Percentiles rank a stretch among this genome's conserved stretches.
phyloP scores from a whole-genome alignment of 305 asterid genomes.

The Rubia tinctorum region DNA sequence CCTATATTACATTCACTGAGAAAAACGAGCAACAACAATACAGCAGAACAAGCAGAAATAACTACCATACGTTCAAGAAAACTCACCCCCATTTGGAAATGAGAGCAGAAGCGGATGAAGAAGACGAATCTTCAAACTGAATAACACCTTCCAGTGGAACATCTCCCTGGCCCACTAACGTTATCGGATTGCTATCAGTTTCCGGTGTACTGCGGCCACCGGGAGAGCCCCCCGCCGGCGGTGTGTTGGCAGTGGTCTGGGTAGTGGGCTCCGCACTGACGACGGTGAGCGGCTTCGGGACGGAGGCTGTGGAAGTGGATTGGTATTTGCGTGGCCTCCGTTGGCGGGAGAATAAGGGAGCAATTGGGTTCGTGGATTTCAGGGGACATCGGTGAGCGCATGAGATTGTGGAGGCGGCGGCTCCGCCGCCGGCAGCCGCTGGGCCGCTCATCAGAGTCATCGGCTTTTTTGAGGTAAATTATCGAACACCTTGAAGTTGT shows the following conservation, averaged over 20 bases:
- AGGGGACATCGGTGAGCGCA: slow-evolving; percentile 55
- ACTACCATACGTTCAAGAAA: not conserved
- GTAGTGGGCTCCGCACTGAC: slow-evolving; percentile 40
- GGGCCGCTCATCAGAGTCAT: slow-evolving; percentile 47
- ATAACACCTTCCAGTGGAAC: slow-evolving; percentile 82
- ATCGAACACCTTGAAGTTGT: not conserved
- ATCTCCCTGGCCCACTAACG: slow-evolving; percentile 53
- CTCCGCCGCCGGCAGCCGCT: slow-evolving; percentile 51
- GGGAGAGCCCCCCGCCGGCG: slow-evolving; percentile 3
- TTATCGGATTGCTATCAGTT: slow-evolving; percentile 28
- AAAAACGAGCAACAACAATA: not conserved
- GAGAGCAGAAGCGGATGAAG: slow-evolving; percentile 35
- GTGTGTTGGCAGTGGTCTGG: slow-evolving; percentile 27
- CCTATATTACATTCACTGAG: not conserved
- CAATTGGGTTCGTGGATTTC: slow-evolving; percentile 51
- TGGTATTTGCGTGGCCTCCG: slow-evolving; percentile 37
- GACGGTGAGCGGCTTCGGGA: slow-evolving; percentile 40
- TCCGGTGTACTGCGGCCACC: slow-evolving; percentile 27
- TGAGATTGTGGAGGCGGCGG: slow-evolving; percentile 37
- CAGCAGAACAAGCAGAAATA: not conserved
- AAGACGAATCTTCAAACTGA: slow-evolving; percentile 66
- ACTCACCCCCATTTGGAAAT: slow-evolving; percentile 72
- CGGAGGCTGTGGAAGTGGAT: slow-evolving; percentile 24
- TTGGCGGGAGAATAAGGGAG: slow-evolving; percentile 62
- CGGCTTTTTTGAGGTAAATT: slow-evolving; percentile 5